phyloP scores from a whole-genome alignment of 2,329 filamentous ascomycete species.

The Penicillium sp. region DNA sequence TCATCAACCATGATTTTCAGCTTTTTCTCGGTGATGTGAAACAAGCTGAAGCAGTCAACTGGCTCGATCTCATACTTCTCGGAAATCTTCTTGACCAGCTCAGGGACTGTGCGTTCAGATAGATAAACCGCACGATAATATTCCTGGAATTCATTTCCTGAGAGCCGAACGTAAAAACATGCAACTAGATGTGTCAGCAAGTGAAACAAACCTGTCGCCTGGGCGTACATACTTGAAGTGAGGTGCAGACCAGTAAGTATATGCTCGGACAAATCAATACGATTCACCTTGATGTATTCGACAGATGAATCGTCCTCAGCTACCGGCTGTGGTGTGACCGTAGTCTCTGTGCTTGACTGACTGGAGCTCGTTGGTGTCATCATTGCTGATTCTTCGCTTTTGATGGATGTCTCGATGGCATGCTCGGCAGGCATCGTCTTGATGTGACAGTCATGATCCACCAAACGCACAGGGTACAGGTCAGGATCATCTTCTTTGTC shows the following conservation, averaged over 20 bases:
- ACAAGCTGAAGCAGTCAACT: slow-evolving; percentile 50
- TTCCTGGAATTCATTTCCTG: slow-evolving; percentile 51
- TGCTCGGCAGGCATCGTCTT: not conserved
- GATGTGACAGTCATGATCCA: not conserved
- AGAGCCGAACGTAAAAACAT: slow-evolving; percentile 75
- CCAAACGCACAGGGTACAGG: slow-evolving; percentile 31
- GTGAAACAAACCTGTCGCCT: not conserved
- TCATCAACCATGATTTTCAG: slow-evolving; percentile 83
- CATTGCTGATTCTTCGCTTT: not conserved
- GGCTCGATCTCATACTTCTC: slow-evolving; percentile 76
- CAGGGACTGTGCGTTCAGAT: slow-evolving; percentile 67
- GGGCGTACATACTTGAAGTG: not conserved
- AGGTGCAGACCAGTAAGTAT: not conserved
- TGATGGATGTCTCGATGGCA: not conserved
- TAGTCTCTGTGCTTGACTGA: not conserved
- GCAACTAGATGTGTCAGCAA: slow-evolving; percentile 54
- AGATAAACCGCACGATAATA: slow-evolving; percentile 82
- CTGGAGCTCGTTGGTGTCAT: not conserved
- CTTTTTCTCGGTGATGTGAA: slow-evolving; percentile 69
- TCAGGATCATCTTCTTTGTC: slow-evolving; percentile 40
- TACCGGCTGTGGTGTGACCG: not conserved
- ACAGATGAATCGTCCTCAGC: not conserved
- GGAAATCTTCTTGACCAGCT: slow-evolving; percentile 69
- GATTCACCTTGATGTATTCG: not conserved
- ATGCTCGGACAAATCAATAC: not conserved